Conservation (phyloP, 1,284 basidiomycete species). For the Ganoderma multipileum region DNA sequence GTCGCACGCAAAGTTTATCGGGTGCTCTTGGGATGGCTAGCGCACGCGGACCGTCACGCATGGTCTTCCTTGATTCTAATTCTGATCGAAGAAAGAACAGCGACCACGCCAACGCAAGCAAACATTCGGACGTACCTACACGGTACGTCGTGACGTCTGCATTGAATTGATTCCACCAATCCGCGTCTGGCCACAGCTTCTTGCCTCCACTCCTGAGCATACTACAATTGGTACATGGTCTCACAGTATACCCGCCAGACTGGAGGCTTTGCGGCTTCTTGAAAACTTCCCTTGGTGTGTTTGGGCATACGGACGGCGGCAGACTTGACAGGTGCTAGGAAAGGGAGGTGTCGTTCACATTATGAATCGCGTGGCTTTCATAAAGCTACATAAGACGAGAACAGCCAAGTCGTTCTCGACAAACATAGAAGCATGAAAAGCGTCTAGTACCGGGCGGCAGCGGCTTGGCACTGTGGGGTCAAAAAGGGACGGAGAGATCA, state of each 20-base stretch:
- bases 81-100: conserved; percentile 2
- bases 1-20: neutral
- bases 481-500: conserved; percentile 20
- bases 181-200: neutral
- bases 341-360: conserved; percentile 15
- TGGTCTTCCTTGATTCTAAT: conserved; percentile 7
- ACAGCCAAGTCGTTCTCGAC: conserved; percentile 9
- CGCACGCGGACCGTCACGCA: conserved; percentile 6
- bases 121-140: conserved; percentile 4
- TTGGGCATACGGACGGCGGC: neutral
- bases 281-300: neutral
- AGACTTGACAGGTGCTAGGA: neutral
- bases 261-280: neutral
- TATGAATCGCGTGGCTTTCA: conserved; percentile 13
- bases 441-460: conserved; percentile 67
- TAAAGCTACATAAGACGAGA: conserved; percentile 21
- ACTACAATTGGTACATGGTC: neutral
- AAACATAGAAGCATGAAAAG: conserved; percentile 8
- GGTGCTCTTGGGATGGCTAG: conserved; percentile 10
- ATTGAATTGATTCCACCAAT: conserved; percentile 17
- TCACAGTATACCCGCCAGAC: neutral
- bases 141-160: neutral
- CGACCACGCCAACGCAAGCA: neutral
- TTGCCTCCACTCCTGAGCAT: neutral
- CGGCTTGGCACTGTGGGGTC: conserved; percentile 70